Base-by-base conservation (phyloP, 768 basidiomycete genomes). In the Naematelia encephala region DNA sequence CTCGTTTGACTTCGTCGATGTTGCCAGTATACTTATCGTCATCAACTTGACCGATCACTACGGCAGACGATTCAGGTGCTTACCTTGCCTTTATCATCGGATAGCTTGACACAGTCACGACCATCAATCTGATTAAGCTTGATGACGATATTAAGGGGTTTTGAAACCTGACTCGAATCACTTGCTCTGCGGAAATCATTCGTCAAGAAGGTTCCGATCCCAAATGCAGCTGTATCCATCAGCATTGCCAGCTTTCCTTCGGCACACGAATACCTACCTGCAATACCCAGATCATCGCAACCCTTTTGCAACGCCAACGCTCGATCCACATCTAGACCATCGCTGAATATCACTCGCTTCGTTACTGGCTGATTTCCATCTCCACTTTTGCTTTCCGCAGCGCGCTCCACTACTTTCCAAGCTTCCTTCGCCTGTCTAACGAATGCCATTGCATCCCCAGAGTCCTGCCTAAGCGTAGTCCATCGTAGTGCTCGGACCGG, bases 151-250 rank as follows among this genome's bases (percentile, higher is more conserved):
- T 94, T 96, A 62, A 96, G 71, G 57, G 77, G 71, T 55, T 70
- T 70, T 1, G 70, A 73, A 0, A 34, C 52, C 57, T 65, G 47
- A 0, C 19, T 28, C 3, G 65, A 55, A 78, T 82, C 74, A 62
- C 72, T 46, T 68, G 79, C 67, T 23, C 63, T 59, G 1, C 50
- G 43, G 79, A 93, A 96, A 77, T 96, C 92, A 70, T 96, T 97
- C 14, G 91, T 91, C 8, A 97, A 77, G 74, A 82, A 87, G 0
- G 96, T 99, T 0, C 96, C 96, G 45, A 98, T 91, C 8, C 96
- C 96, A 73, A 91, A 98, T 0, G 87, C 83, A 52, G 86, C 92
- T 94, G 54, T 14, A 42, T 61, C 52, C 66, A 63, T 26, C 53
- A 48, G 57, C 45, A 44, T 51, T 51, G 30, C 30, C 28, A 4